A percentile compares a stretch with the other conserved stretches of the same genome.
These are phyloP conservation scores for Rhizopogon vulgaris DNA, from an alignment of 768 basidiomycete genomes.

Conservation along the genomic window DNA sequence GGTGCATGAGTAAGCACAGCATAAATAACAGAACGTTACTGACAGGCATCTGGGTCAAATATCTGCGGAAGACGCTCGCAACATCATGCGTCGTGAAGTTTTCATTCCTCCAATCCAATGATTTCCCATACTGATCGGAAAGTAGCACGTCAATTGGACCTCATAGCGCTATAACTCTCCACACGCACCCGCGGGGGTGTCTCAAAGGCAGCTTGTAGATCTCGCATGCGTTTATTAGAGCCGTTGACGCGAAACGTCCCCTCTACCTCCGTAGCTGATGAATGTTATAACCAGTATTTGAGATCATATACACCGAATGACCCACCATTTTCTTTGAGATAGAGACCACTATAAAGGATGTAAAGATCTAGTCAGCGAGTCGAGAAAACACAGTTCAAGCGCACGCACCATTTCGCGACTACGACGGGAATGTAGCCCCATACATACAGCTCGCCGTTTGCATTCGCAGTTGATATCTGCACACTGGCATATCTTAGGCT, in stretches of 20 bases:
- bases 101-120: slow-evolving; percentile 83
- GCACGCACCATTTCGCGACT: slow-evolving; percentile 88
- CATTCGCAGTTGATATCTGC: slow-evolving; percentile 86
- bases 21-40: slow-evolving; percentile 26
- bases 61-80: slow-evolving; percentile 92
- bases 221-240: slow-evolving; percentile 93
- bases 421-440: slow-evolving; percentile 97
- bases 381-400: neutral
- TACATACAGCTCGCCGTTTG: slow-evolving; percentile 77
- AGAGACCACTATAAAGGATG: slow-evolving; percentile 58
- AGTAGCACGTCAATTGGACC: slow-evolving; percentile 1
- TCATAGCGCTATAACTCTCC: neutral
- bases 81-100: slow-evolving; percentile 94
- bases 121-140: slow-evolving; percentile 76
- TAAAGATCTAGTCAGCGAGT: slow-evolving; percentile 4
- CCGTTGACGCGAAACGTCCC: slow-evolving; percentile 96
- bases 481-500: slow-evolving; percentile 84
- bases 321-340: slow-evolving; percentile 90
- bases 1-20: slow-evolving; percentile 7
- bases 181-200: slow-evolving; percentile 69
- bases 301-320: slow-evolving; percentile 1
- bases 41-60: slow-evolving; percentile 95
- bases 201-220: slow-evolving; percentile 89
- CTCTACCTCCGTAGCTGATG: slow-evolving; percentile 77
- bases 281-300: neutral